phyloP scores from a whole-genome alignment of 1,284 basidiomycete species.

The Flammula alnicola region DNA sequence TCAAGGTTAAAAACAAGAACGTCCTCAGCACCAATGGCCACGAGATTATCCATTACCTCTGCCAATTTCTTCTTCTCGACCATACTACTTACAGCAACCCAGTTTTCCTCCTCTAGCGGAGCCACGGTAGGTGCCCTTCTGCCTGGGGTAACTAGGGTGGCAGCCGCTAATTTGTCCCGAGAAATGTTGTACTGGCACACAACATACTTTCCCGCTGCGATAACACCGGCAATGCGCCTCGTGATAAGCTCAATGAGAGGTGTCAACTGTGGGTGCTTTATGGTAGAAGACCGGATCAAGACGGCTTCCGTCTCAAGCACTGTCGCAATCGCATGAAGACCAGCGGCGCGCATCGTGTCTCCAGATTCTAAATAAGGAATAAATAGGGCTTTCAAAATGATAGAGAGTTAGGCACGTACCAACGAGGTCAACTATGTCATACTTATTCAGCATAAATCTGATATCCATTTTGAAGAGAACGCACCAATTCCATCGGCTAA shows the following conservation, averaged over 20 bases:
- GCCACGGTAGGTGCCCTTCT: slow-evolving; percentile 90
- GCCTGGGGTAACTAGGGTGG: slow-evolving; percentile 85
- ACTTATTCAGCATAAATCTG: slow-evolving; percentile 4
- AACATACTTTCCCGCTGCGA: slow-evolving; percentile 89
- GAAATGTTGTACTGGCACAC: slow-evolving; percentile 92
- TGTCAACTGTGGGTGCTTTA: slow-evolving; percentile 69
- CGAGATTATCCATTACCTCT: slow-evolving; percentile 89
- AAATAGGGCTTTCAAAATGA: not conserved
- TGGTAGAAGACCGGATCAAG: slow-evolving; percentile 82
- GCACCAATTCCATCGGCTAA: slow-evolving; percentile 96
- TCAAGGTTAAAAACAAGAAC: slow-evolving; percentile 89
- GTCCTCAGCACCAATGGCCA: slow-evolving; percentile 86
- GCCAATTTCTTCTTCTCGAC: slow-evolving; percentile 88
- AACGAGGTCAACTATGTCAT: slow-evolving; percentile 85
- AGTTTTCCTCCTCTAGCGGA: slow-evolving; percentile 81
- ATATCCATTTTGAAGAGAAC: slow-evolving; percentile 39
- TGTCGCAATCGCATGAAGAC: slow-evolving; percentile 91
- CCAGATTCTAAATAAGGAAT: slow-evolving; percentile 78
- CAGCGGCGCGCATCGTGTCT: slow-evolving; percentile 99
- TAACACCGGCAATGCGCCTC: slow-evolving; percentile 89
- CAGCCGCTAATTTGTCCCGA: slow-evolving; percentile 64
- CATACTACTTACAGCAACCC: slow-evolving; percentile 95
- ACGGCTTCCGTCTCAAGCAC: slow-evolving; percentile 91
- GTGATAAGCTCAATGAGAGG: slow-evolving; percentile 85
- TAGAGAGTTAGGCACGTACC: slow-evolving; percentile 53